These are phyloP conservation scores for Ottelia alismoides DNA, from an alignment of 106 monocot species.

Conservation along the genomic window DNA sequence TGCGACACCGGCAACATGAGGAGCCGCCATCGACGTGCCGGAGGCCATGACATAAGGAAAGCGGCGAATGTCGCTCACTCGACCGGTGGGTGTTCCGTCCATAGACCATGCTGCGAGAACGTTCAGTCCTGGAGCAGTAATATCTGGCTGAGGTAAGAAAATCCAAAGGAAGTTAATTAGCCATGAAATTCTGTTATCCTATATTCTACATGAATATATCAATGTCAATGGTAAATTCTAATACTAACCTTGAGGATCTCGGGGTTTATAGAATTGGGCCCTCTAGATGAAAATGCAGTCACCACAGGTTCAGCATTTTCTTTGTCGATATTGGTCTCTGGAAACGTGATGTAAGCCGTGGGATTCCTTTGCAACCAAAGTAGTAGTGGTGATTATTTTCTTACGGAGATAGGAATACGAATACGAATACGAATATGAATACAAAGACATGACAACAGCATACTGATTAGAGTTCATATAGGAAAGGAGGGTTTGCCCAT, in stretches of 20 bases:
- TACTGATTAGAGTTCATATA: not conserved
- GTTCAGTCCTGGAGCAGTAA: conserved; percentile 31
- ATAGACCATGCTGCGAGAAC: not conserved
- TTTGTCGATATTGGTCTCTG: no score
- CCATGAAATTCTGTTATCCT: not conserved
- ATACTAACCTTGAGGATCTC: conserved; percentile 8
- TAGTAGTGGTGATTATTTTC: no score
- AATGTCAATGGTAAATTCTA: no score
- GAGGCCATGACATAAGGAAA: conserved; percentile 31
- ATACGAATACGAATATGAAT: no score
- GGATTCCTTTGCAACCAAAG: no score
- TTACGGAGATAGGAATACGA: conserved; percentile 20
- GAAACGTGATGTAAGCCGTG: no score
- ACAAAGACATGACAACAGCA: not conserved
- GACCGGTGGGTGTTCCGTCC: not conserved
- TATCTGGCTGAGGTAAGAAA: conserved; percentile 27
- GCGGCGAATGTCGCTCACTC: not conserved
- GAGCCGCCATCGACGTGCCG: conserved; percentile 64
- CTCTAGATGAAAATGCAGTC: conserved; percentile 1
- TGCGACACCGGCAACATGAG: conserved; percentile 45
- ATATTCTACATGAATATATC: not conserved
- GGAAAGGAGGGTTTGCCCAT: not conserved
- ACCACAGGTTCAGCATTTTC: no score
- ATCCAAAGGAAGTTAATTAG: not conserved
- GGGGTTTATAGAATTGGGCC: not conserved